Evolutionary conservation across 1,284 basidiomycete species (phyloP), one percentile per base, ranked within the genome.

Genomic region (Sporisorium iseilematis-ciliati): DNA sequence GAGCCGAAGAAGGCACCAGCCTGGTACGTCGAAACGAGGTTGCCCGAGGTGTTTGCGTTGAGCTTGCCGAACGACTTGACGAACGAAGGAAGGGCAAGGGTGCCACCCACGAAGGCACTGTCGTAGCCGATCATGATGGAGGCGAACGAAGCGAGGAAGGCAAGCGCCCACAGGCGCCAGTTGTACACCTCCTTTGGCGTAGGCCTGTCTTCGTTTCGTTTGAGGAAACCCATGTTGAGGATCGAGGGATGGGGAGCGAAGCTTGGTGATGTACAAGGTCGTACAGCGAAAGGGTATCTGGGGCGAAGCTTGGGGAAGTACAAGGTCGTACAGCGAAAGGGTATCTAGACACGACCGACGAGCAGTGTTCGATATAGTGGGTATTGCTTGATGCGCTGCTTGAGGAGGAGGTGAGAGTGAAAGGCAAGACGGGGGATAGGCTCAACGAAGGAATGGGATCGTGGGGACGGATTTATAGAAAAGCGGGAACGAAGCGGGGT

Each of bases 181-280:
- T 89, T 89, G 86, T 89, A 89, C 21, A 89, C 87, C 50, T 87
- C 84, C 54, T 75, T 75, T 5, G 87, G 87, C n/a, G 87, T 87
- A 1, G 87, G 86, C 2, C 87, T 73, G 76, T 88, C 87, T 64
- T 88, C 88, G 18, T 68, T 59, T 14, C 65, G 20, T 5, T 25
- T 54, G n/a, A 79, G 38, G 46, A 64, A 48, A 25, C 65, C 67
- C 77, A 74, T 78, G 7, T n/a, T n/a, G n/a, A n/a, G n/a, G n/a
- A n/a, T n/a, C n/a, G 29, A 43, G 7, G 38, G 25, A 11, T 10
- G 29, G 6, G 57, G 31, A 59, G 18, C n/a, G n/a, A n/a, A n/a
- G n/a, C n/a, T n/a, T n/a, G n/a, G n/a, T n/a, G n/a, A n/a, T n/a
- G n/a, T n/a, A n/a, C n/a, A n/a, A n/a, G n/a, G n/a, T n/a, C n/a